Evolutionary conservation across 805 yeast species (phyloP).

Genomic region (Candida quercuum): DNA sequence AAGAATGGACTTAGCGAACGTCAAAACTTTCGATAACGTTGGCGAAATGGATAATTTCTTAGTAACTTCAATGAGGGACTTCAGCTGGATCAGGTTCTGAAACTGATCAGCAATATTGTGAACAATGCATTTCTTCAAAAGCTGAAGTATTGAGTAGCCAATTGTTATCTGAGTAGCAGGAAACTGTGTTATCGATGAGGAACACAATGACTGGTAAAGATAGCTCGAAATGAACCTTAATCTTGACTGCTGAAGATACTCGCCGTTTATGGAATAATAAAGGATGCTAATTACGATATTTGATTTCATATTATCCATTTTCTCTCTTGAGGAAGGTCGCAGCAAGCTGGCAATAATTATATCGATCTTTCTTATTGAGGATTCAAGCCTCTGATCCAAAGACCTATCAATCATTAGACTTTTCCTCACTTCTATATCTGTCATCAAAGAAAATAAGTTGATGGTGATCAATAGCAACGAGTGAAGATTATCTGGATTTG

Average conservation of each 20-base stretch:
- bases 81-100: background rate
- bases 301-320: conserved; percentile 17
- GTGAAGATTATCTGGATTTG: conserved; percentile 8
- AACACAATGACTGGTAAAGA: conserved; percentile 3
- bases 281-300: conserved; percentile 15
- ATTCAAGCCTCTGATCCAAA: conserved; percentile 19
- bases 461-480: conserved; percentile 11
- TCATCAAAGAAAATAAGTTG: conserved; percentile 19
- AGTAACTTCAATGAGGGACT: background rate
- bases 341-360: conserved; percentile 9
- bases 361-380: conserved; percentile 20
- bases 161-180: background rate
- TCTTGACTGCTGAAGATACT: conserved; percentile 9
- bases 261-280: conserved; percentile 14
- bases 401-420: conserved; percentile 18
- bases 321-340: conserved; percentile 1
- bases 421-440: conserved; percentile 16
- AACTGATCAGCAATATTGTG: background rate
- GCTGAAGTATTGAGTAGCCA: background rate
- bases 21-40: background rate
- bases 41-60: background rate
- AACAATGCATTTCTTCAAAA: background rate
- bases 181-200: conserved; percentile 5
- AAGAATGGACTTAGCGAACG: background rate
- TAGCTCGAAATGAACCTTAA: conserved; percentile 10